These are phyloP conservation scores for Fusarium udum DNA, from an alignment of 2,329 filamentous ascomycete species.

Conservation along the genomic window DNA sequence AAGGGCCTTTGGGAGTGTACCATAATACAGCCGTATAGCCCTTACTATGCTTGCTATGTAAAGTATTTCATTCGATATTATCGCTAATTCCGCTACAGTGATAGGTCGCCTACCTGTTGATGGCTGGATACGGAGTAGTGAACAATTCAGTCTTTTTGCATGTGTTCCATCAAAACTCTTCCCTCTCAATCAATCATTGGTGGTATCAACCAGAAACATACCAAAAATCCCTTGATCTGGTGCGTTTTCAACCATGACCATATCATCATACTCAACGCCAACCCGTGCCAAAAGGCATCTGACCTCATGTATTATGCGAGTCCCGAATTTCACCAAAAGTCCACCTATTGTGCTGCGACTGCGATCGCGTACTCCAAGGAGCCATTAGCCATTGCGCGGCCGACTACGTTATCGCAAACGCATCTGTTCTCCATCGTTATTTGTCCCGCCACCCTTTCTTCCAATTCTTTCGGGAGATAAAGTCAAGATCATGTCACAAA, in stretches of 20 bases:
- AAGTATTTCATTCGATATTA: constrained; percentile 28
- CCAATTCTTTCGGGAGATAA: not conserved
- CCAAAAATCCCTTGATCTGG: constrained; percentile 12
- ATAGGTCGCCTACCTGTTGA: constrained; percentile 28
- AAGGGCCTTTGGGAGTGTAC: not conserved
- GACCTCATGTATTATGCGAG: constrained; percentile 15
- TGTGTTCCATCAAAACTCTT: constrained; percentile 10
- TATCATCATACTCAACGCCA: constrained; percentile 33
- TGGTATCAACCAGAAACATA: constrained; percentile 29
- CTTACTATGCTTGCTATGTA: not conserved
- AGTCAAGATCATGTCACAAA: not conserved
- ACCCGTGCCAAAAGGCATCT: constrained; percentile 18
- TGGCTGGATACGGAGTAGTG: not conserved
- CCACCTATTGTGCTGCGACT: not conserved
- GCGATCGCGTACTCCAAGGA: constrained; percentile 3
- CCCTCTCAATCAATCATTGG: not conserved
- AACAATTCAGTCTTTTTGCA: constrained; percentile 9
- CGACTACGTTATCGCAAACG: not conserved
- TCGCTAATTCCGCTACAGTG: constrained; percentile 42
- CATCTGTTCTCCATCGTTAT: not conserved
- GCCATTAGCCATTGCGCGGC: not conserved
- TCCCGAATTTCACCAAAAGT: not conserved
- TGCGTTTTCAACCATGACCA: constrained; percentile 36
- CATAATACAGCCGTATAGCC: not conserved
- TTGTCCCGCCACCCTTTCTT: not conserved